Conservation (phyloP, 306 rosid species). For the Carpinus fangiana region DNA sequence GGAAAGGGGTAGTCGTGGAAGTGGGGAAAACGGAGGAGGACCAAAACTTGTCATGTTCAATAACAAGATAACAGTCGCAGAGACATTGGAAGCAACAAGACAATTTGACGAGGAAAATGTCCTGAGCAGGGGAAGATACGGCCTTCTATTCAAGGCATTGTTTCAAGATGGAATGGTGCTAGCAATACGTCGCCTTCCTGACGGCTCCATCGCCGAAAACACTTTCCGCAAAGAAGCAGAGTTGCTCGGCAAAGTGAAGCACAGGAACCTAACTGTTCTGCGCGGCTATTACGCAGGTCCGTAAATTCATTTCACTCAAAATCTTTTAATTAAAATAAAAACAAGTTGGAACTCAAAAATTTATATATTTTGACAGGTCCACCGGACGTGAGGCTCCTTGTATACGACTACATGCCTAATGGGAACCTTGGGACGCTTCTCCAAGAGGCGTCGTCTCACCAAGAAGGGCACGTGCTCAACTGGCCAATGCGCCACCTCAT, state of each 20-base stretch:
- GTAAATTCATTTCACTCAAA: no score
- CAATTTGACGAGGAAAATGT: slow-evolving; percentile 86
- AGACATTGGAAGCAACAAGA: slow-evolving; percentile 82
- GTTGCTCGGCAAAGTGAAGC: slow-evolving; percentile 68
- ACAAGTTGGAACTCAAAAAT: no score
- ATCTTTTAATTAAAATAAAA: no score
- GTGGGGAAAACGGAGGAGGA: slow-evolving; percentile 71
- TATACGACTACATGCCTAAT: slow-evolving; percentile 89
- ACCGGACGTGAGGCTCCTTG: slow-evolving; percentile 66
- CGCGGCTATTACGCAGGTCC: slow-evolving; percentile 73
- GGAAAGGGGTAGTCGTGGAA: slow-evolving; percentile 51
- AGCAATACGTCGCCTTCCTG: slow-evolving; percentile 68
- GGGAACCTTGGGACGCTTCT: slow-evolving; percentile 77
- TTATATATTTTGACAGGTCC: slow-evolving; percentile 1
- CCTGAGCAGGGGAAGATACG: slow-evolving; percentile 70
- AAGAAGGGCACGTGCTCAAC: slow-evolving; percentile 84
- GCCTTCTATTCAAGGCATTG: slow-evolving; percentile 72
- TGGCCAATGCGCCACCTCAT: slow-evolving; percentile 97
- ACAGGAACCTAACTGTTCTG: slow-evolving; percentile 64
- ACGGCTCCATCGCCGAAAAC: slow-evolving; percentile 46
- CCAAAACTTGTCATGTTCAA: slow-evolving; percentile 79
- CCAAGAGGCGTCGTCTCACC: slow-evolving; percentile 77
- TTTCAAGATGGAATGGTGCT: slow-evolving; percentile 76
- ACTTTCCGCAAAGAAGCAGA: slow-evolving; percentile 77
- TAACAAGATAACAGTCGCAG: slow-evolving; percentile 67